phyloP scores from a whole-genome alignment of 495 filamentous ascomycete genomes.

The Aspergillus mulundensis region DNA sequence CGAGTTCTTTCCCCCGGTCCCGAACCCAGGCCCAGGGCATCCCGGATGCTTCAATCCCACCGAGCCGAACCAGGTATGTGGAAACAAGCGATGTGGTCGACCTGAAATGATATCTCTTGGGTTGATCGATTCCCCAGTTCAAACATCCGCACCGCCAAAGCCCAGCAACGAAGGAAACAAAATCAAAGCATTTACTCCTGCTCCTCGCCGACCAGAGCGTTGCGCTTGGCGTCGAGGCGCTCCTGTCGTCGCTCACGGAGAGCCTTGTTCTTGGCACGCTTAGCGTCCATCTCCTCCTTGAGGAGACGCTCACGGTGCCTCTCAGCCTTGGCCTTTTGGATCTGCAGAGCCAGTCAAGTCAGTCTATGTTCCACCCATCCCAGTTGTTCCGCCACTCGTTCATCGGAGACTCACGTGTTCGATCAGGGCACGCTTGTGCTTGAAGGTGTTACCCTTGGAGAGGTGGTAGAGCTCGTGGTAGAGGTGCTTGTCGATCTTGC shows the following conservation, averaged over 20 bases:
- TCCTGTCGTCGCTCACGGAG: constrained; percentile 93
- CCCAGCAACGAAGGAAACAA: constrained; percentile 30
- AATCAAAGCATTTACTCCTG: constrained; percentile 53
- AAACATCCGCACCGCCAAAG: constrained; percentile 45
- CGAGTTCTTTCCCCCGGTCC: constrained; percentile 14
- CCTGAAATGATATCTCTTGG: constrained; percentile 16
- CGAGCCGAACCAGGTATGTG: constrained; percentile 18
- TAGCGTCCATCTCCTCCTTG: constrained; percentile 99
- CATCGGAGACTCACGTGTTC: constrained; percentile 80
- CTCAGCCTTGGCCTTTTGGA: constrained; percentile 99
- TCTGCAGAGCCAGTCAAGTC: constrained; percentile 55
- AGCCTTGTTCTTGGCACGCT: constrained; percentile 99
- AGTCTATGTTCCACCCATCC: constrained; percentile 12
- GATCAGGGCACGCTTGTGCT: constrained; percentile 99
- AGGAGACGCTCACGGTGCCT: constrained; percentile 86
- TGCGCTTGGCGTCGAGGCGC: constrained; percentile 84
- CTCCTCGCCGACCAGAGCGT: constrained; percentile 68
- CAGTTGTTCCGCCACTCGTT: not conserved
- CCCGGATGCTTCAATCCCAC: constrained; percentile 24
- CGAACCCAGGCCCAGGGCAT: constrained; percentile 19
- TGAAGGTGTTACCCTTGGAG: constrained; percentile 99
- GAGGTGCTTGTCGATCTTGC: constrained; percentile 99
- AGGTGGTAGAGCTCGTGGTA: constrained; percentile 99
- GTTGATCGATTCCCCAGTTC: constrained; percentile 26
- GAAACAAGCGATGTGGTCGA: constrained; percentile 19